Base-by-base conservation (phyloP, 805 yeast species). In the Metschnikowia peoriensis region DNA sequence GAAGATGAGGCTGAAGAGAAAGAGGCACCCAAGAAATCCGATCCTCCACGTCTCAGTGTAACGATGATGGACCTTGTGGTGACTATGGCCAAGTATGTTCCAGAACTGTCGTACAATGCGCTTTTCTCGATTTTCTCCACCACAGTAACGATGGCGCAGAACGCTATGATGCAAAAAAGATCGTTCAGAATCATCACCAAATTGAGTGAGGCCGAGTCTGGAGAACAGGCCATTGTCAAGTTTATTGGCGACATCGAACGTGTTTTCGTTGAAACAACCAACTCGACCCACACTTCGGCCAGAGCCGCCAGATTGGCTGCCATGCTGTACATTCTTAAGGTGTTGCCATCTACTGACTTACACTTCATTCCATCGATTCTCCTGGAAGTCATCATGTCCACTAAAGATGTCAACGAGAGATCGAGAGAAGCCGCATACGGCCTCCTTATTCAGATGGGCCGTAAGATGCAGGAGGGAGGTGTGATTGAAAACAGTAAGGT, bases 61-160 rank as follows among this genome's bases (percentile, higher is more conserved):
- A 90, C 97, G 15, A 85, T 96, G 89, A 80, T 93, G 86, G 99
- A 94, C 66, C 77, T 94, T 52, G 79, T 91, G 49, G 96, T 91
- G 46, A 83, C 88, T 28, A 87, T 96, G 89, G 81, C 93, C 28
- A 88, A 88, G 61, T 89, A 87, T 63, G 83, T 94, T 35, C 96
- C 97, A 7, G 70, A 69, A 32, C 66, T 84, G 2, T 81, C 87
- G 5, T 88, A 89, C 69, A 78, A 80, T 61, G 89, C 96, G 0
- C 76, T 92, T 42, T 83, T 91, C 59, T 65, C 87, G n/a, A 88
- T 92, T 46, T 89, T 92, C 71, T 81, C 85, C 47, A 76, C 81
- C 45, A 85, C 96, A 2, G 82, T 88, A 38, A 61, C 76, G 22
- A 53, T 64, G 55, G 71, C 79, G 37, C 71, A 76, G 46, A 85